A percentile compares a stretch with the other conserved stretches of the same genome.
Conservation (phyloP, 192 early-diverging fungal species). For the Coemansia javaensis region DNA sequence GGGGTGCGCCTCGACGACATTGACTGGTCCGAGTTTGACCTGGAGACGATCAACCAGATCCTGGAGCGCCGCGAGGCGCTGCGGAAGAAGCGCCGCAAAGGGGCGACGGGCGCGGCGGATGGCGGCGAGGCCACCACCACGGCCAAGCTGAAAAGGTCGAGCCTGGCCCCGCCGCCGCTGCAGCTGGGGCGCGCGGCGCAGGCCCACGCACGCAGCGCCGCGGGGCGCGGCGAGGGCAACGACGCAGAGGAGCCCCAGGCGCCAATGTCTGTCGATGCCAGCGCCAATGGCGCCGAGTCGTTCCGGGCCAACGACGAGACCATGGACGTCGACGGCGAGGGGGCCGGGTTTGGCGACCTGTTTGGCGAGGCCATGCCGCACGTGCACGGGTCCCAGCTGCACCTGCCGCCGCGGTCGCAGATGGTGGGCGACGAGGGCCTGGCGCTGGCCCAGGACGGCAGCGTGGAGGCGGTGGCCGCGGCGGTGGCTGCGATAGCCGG, state of each 20-base stretch:
- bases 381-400: slow-evolving; percentile 9
- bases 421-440: slow-evolving; percentile 7
- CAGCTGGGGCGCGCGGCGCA: slow-evolving; percentile 7
- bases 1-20: slow-evolving; percentile 26
- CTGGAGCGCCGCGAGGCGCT: slow-evolving; percentile 38
- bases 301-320: slow-evolving; percentile 5
- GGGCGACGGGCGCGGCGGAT: neutral
- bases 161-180: slow-evolving; percentile 39
- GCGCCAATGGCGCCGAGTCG: slow-evolving; percentile 1
- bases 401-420: slow-evolving; percentile 16
- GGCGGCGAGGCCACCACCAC: slow-evolving; percentile 10
- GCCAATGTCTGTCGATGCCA: no score
- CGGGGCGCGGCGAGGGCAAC: neutral
- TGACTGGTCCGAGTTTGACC: slow-evolving; percentile 50
- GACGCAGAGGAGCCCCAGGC: slow-evolving; percentile 4
- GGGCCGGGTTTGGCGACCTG: slow-evolving; percentile 40
- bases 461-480: no score
- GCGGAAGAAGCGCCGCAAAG: slow-evolving; percentile 8
- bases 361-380: slow-evolving; percentile 30
- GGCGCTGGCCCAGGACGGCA: neutral
- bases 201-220: neutral
- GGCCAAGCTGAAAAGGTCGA: slow-evolving; percentile 39
- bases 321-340: slow-evolving; percentile 39
- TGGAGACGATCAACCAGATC: slow-evolving; percentile 38
- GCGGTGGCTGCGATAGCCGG: no score